Percentiles rank a stretch among this genome's conserved stretches.
Conservation (phyloP, 2,329 filamentous ascomycete species). For the Colletotrichum ledebouriae region DNA sequence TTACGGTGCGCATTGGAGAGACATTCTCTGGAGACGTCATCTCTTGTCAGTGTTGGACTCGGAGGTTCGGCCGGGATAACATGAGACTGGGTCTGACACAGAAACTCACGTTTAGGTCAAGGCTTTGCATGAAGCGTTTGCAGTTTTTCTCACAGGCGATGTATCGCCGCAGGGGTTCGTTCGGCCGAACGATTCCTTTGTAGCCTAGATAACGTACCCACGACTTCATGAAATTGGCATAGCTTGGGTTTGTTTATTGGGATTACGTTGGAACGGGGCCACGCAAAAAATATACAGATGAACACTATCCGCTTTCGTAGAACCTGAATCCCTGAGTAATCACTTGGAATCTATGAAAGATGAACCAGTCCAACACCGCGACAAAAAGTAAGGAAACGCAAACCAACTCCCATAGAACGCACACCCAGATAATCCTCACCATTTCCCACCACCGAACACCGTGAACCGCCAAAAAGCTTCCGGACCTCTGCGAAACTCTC, state of each 20-base stretch:
- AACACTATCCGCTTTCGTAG: background rate
- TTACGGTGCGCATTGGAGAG: background rate
- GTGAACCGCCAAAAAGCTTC: background rate
- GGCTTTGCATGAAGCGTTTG: background rate
- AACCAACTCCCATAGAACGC: background rate
- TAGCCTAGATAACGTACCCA: conserved; percentile 8
- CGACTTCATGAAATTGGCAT: conserved; percentile 19
- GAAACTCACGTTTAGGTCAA: too few species aligned
- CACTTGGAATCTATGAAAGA: background rate
- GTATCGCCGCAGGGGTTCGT: too few species aligned
- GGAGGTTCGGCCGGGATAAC: background rate
- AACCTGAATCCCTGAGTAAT: background rate
- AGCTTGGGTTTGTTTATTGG: background rate
- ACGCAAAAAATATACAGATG: background rate
- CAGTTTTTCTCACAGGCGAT: background rate
- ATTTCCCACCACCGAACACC: background rate
- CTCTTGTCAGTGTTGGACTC: conserved; percentile 1
- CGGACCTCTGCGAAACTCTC: background rate
- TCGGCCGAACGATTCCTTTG: background rate
- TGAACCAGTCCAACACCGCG: background rate
- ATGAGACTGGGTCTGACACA: too few species aligned
- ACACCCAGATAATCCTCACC: background rate
- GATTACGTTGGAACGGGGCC: background rate
- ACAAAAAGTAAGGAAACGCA: background rate
- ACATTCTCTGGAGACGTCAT: conserved; percentile 21